Evolutionary conservation across 2,329 filamentous ascomycete species (phyloP).

Genomic region (Bipolaris bicolor): DNA sequence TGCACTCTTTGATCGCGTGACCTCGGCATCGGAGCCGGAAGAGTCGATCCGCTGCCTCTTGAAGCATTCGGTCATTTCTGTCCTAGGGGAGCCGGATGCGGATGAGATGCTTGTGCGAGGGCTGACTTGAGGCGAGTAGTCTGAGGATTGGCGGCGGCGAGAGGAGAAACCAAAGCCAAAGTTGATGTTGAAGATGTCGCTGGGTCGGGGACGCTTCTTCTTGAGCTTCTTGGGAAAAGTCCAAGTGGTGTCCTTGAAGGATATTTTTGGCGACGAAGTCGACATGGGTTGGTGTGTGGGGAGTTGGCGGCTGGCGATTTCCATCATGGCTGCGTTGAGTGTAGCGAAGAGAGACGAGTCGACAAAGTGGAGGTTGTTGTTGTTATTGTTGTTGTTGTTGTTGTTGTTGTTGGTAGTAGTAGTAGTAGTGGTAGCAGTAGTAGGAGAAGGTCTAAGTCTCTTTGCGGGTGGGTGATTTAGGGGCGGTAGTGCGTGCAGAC

Average conservation of each 20-base stretch:
- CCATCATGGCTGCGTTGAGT: constrained; percentile 14
- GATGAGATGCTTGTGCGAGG: constrained; percentile 20
- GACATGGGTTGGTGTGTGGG: background rate
- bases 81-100: background rate
- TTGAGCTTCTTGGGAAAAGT: constrained; percentile 12
- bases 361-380: background rate
- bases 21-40: constrained; percentile 3
- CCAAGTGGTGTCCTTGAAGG: constrained; percentile 10
- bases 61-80: constrained; percentile 9
- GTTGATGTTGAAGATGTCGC: constrained; percentile 21
- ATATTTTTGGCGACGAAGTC: constrained; percentile 2
- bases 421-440: too few relatives aligned
- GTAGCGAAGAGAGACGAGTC: constrained; percentile 2
- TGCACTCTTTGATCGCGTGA: background rate
- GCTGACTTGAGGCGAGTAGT: constrained; percentile 20
- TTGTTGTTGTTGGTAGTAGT: too few relatives aligned
- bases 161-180: constrained; percentile 19
- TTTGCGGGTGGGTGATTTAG: background rate
- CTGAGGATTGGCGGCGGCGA: constrained; percentile 8
- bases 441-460: background rate
- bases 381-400: too few relatives aligned
- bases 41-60: constrained; percentile 22
- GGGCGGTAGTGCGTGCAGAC: background rate
- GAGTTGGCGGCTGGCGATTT: constrained; percentile 10
- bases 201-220: constrained; percentile 12